Evolutionary conservation across 2,329 filamentous ascomycete species (phyloP).

Genomic region (Tolypocladium guangdongense): DNA sequence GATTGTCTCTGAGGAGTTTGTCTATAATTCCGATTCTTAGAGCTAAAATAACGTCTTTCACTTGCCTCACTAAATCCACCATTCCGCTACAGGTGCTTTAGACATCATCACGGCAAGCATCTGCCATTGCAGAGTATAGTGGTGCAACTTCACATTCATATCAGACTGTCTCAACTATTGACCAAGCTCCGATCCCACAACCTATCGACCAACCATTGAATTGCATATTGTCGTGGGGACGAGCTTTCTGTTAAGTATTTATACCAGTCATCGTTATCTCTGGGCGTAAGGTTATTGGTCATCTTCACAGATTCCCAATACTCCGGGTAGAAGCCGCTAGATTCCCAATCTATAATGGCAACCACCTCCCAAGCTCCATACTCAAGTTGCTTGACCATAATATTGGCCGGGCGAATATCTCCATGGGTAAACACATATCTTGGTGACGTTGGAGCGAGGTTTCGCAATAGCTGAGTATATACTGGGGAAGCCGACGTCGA

Average conservation of each 20-base stretch:
- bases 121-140: neutral
- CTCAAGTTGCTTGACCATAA: neutral
- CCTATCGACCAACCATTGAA: slow-evolving; percentile 1
- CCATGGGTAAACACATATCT: slow-evolving; percentile 6
- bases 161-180: neutral
- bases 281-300: slow-evolving; percentile 7
- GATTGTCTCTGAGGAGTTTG: neutral
- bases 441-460: neutral
- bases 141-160: neutral
- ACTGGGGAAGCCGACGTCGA: slow-evolving; percentile 1
- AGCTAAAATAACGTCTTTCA: neutral
- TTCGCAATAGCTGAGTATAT: slow-evolving; percentile 3
- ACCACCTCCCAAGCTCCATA: slow-evolving; percentile 3
- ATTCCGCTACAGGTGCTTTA: no score
- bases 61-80: no score
- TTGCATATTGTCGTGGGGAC: neutral
- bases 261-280: slow-evolving; percentile 5
- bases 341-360: slow-evolving; percentile 8
- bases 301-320: slow-evolving; percentile 10
- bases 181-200: slow-evolving; percentile 1
- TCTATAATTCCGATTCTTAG: neutral
- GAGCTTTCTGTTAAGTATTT: slow-evolving; percentile 2
- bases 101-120: neutral
- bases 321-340: slow-evolving; percentile 10
- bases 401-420: slow-evolving; percentile 1